Conservation (phyloP, 2,329 filamentous ascomycete species). For the Mollisia scopiformis region DNA sequence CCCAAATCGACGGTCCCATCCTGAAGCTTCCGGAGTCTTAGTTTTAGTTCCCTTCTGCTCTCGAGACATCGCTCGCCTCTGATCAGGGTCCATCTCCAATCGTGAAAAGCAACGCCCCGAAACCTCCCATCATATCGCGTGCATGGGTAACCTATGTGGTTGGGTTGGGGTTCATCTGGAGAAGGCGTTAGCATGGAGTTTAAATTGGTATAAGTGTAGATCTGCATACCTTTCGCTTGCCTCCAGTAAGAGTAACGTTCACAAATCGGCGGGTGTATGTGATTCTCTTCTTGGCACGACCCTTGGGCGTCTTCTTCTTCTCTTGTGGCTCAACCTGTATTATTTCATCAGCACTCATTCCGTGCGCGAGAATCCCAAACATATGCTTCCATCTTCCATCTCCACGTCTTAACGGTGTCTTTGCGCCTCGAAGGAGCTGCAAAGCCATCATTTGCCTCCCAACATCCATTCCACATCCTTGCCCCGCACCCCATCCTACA, state of each 20-base stretch:
- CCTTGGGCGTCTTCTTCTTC: constrained; percentile 97
- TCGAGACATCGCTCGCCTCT: constrained; percentile 32
- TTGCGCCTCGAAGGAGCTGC: not conserved
- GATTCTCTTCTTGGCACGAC: constrained; percentile 95
- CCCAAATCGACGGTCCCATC: constrained; percentile 30
- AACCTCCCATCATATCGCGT: constrained; percentile 20
- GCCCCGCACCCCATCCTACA: constrained; percentile 1
- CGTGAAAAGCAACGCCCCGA: constrained; percentile 15
- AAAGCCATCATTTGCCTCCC: not conserved
- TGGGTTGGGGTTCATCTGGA: constrained; percentile 86
- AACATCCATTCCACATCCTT: not conserved
- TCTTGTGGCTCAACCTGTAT: constrained; percentile 82
- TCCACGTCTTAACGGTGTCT: not conserved
- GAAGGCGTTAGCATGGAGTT: not conserved
- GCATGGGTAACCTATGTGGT: constrained; percentile 56
- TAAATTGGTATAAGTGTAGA: not conserved
- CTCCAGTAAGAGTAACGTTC: constrained; percentile 95
- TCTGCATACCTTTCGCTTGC: constrained; percentile 86
- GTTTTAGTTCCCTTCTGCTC: constrained; percentile 24
- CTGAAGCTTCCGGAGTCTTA: constrained; percentile 21
- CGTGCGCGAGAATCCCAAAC: not conserved
- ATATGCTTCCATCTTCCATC: not conserved
- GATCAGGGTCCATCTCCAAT: constrained; percentile 30
- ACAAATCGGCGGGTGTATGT: constrained; percentile 97
- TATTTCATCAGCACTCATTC: constrained; percentile 30